Base-by-base conservation (phyloP, 116 monocot species). In the Papilionanthe hybrid region DNA sequence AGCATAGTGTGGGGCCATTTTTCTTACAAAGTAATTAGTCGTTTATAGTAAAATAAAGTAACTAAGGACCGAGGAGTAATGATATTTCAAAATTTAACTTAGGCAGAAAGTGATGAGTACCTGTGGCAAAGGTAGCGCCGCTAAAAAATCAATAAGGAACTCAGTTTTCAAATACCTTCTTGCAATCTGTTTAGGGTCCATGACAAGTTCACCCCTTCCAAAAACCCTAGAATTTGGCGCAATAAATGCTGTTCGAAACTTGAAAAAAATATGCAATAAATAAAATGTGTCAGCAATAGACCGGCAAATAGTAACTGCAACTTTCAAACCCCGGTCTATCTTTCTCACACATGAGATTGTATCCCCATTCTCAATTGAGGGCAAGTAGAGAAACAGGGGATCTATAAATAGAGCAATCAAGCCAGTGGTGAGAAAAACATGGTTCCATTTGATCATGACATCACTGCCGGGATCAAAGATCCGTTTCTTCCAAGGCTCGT, bases 121-220 rank as follows among this genome's bases (percentile, higher is more conserved):
- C 94, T 98, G 98, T 23, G 93, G 98, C 75, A 98, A 87, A 79
- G 98, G 98, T 67, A 98, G 85, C 42, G 94, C 88, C 75, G 98
- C 94, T 1, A 72, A 84, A 3, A 94, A 73, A 71, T 98, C 94
- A 47, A 94, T 75, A 29, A 84, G 75, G 73, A 98, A 98, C 82
- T 94, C 91, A 6, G 94, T 90, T 37, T 50, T 82, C 63, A 98
- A 78, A 81, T 94, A 94, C 78, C 90, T 88, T 82, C 75, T 77
- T 9, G 90, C 90, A 65, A 98, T 94, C 78, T 85, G 89, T 75
- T 79, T 94, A 55, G 84, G 84, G 82, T 98, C 91, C 85, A 86
- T 91, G 63, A 98, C 90, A 76, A 98, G 90, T 50, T 98, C 94
- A 45, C 98, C 98, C 68, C 93, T 82, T 30, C 98, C 98, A 78